Conservation (phyloP, 2,329 filamentous ascomycete genomes). For the Colletotrichum tamarilloi region DNA sequence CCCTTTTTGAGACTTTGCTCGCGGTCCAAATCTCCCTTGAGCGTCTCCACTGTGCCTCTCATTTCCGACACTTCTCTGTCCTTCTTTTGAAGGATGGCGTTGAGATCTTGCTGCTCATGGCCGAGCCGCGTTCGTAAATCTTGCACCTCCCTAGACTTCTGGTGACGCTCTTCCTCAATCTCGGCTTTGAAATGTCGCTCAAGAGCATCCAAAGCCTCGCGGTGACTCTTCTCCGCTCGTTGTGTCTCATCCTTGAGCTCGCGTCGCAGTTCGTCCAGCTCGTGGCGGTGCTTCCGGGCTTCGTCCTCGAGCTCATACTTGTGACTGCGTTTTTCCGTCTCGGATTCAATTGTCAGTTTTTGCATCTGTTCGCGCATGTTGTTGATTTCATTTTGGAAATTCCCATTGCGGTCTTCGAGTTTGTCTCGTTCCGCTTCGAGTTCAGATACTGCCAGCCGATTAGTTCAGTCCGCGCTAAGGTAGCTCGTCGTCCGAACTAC, state of each 20-base stretch:
- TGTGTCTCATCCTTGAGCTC: slow-evolving; percentile 66
- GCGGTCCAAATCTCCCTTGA: slow-evolving; percentile 65
- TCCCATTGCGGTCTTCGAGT: slow-evolving; percentile 58
- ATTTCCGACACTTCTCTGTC: slow-evolving; percentile 65
- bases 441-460: slow-evolving; percentile 53
- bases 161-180: slow-evolving; percentile 72
- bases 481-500: slow-evolving; percentile 42
- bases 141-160: slow-evolving; percentile 70
- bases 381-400: slow-evolving; percentile 73
- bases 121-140: slow-evolving; percentile 68
- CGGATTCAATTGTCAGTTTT: slow-evolving; percentile 53
- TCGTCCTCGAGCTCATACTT: slow-evolving; percentile 66
- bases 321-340: slow-evolving; percentile 56
- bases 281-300: slow-evolving; percentile 63
- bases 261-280: slow-evolving; percentile 65
- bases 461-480: background rate
- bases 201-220: slow-evolving; percentile 74
- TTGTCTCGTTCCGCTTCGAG: slow-evolving; percentile 60
- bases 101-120: slow-evolving; percentile 64
- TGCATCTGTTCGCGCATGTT: slow-evolving; percentile 48
- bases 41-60: slow-evolving; percentile 55
- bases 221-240: slow-evolving; percentile 68
- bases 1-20: slow-evolving; percentile 72
- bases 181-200: slow-evolving; percentile 72
- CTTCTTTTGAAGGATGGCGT: slow-evolving; percentile 59